A percentile compares a stretch with the other conserved stretches of the same genome.
Evolutionary conservation across 495 filamentous ascomycete genomes (phyloP).

Genomic region (Xanthoparmelia taractica): DNA sequence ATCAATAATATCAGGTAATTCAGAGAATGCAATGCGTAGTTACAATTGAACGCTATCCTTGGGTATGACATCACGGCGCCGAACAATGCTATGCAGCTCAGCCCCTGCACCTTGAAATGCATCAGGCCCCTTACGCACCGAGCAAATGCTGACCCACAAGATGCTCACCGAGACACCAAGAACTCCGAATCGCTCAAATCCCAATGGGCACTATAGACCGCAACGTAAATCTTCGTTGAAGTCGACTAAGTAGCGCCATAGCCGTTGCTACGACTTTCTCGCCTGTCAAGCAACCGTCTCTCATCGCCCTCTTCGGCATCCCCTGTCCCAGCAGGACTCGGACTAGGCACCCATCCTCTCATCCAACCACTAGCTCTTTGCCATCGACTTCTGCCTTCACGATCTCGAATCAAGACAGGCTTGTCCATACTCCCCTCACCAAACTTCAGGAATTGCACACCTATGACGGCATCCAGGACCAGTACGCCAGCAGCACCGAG

Average conservation of each 20-base stretch:
- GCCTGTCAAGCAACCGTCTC: conserved; percentile 12
- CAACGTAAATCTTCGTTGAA: background rate
- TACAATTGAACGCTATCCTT: background rate
- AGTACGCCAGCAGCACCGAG: conserved; percentile 65
- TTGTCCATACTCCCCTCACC: conserved; percentile 39
- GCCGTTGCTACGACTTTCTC: background rate
- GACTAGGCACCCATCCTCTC: conserved; percentile 56
- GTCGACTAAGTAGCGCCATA: conserved; percentile 12
- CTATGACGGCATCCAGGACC: conserved; percentile 56
- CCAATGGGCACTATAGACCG: no score
- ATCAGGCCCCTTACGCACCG: background rate
- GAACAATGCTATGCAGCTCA: background rate
- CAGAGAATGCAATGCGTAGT: background rate
- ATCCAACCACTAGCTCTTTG: conserved; percentile 56
- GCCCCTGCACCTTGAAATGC: background rate
- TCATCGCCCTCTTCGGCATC: conserved; percentile 12
- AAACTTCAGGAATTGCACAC: conserved; percentile 57
- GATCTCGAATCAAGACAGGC: conserved; percentile 31
- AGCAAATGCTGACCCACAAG: background rate
- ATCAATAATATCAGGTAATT: background rate
- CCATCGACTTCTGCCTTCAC: conserved; percentile 44
- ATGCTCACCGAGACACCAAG: background rate
- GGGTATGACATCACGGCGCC: background rate
- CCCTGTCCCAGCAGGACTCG: conserved; percentile 3
- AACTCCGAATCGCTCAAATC: no score